These are phyloP conservation scores for Tuber brumale DNA, from an alignment of 495 filamentous ascomycete species.

Conservation along the genomic window DNA sequence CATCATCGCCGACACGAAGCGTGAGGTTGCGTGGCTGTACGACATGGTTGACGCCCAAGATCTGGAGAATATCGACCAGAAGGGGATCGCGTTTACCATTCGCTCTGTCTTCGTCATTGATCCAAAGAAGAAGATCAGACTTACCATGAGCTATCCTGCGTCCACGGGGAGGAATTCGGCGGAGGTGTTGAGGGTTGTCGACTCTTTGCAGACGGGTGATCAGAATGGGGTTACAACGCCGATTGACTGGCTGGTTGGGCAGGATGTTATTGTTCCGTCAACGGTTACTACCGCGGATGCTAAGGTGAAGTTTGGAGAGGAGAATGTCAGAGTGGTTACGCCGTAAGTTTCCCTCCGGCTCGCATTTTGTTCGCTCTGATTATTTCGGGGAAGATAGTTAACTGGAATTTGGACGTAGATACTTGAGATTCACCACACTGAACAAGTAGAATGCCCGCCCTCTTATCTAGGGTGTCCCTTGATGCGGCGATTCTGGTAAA, in stretches of 20 bases:
- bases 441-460: slow-evolving; percentile 25
- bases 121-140: slow-evolving; percentile 59
- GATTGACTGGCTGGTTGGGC: slow-evolving; percentile 58
- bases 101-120: slow-evolving; percentile 66
- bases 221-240: slow-evolving; percentile 59
- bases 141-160: slow-evolving; percentile 62
- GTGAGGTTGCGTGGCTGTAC: slow-evolving; percentile 60
- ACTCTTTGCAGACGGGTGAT: slow-evolving; percentile 59
- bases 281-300: slow-evolving; percentile 58
- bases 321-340: slow-evolving; percentile 55
- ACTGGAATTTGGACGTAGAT: slow-evolving; percentile 18
- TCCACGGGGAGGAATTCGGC: slow-evolving; percentile 58
- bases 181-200: slow-evolving; percentile 61
- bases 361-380: neutral
- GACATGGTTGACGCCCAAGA: slow-evolving; percentile 56
- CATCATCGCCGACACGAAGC: slow-evolving; percentile 62
- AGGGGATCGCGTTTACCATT: slow-evolving; percentile 56
- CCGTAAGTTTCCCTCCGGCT: slow-evolving; percentile 45
- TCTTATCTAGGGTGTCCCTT: neutral
- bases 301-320: slow-evolving; percentile 59
- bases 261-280: slow-evolving; percentile 64
- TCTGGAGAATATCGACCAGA: slow-evolving; percentile 18
- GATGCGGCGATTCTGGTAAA: neutral
- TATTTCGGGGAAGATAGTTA: slow-evolving; percentile 1
- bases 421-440: slow-evolving; percentile 42